A percentile compares a stretch with the other conserved stretches of the same genome.
Conservation (phyloP, 495 filamentous ascomycete genomes). For the Entonaema liquescens region DNA sequence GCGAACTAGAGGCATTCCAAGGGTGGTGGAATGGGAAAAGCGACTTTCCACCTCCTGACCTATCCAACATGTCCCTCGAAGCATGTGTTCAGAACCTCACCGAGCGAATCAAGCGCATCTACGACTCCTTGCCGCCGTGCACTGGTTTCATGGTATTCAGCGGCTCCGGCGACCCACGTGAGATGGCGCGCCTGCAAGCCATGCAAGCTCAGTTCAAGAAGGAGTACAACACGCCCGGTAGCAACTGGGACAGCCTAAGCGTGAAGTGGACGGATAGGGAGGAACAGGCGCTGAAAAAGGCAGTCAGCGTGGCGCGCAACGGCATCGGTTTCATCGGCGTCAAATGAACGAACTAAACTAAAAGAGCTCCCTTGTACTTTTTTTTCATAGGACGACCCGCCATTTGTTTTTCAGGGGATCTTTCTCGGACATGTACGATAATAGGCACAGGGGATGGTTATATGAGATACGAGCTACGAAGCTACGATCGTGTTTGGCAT, state of each 20-base stretch:
- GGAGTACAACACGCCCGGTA: slow-evolving; percentile 73
- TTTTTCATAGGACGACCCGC: background rate
- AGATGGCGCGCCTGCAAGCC: slow-evolving; percentile 74
- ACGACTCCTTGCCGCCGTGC: slow-evolving; percentile 79
- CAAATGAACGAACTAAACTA: slow-evolving; percentile 56
- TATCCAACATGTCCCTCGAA: slow-evolving; percentile 60
- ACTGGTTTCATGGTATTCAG: slow-evolving; percentile 89
- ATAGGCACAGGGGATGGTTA: background rate
- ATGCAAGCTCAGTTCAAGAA: slow-evolving; percentile 76
- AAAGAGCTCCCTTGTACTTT: background rate
- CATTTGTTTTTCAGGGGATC: background rate
- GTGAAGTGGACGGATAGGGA: slow-evolving; percentile 93
- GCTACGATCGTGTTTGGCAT: slow-evolving; percentile 24
- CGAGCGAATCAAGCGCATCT: slow-evolving; percentile 70
- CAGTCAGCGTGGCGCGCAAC: slow-evolving; percentile 72
- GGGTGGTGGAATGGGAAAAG: slow-evolving; percentile 80
- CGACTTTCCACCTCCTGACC: slow-evolving; percentile 39
- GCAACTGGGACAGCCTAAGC: slow-evolving; percentile 86
- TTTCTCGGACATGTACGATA: background rate
- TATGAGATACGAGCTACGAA: slow-evolving; percentile 35
- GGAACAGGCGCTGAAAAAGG: slow-evolving; percentile 77
- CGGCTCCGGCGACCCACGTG: slow-evolving; percentile 86
- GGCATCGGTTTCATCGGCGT: slow-evolving; percentile 86
- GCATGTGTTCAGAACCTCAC: slow-evolving; percentile 55
- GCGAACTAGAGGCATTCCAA: slow-evolving; percentile 80